Conservation (phyloP, 768 basidiomycete species). For the Chiua virens region DNA sequence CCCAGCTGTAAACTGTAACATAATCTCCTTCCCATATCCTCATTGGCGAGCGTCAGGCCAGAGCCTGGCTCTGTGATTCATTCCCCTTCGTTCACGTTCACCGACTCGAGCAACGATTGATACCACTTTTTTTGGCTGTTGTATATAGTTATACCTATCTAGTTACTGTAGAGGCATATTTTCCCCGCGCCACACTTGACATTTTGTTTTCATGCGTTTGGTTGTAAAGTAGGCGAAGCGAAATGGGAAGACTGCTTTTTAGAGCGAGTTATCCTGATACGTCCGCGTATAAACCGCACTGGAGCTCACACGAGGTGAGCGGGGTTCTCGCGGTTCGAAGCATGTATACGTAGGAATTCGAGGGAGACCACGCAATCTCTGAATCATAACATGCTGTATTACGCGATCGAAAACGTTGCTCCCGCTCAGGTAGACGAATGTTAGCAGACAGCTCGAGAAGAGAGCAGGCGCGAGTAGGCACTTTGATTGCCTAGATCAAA, state of each 20-base stretch:
- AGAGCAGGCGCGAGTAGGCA: no score
- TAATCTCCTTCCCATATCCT: background rate
- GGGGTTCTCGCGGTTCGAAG: constrained; percentile 2
- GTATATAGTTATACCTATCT: constrained; percentile 35
- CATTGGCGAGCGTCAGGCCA: background rate
- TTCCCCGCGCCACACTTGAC: background rate
- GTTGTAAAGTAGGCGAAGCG: constrained; percentile 11
- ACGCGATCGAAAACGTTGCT: no score
- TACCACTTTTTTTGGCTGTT: constrained; percentile 8
- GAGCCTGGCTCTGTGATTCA: constrained; percentile 7
- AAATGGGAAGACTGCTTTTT: constrained; percentile 12
- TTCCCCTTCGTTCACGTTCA: constrained; percentile 14
- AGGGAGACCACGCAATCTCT: no score
- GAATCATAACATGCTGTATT: no score
- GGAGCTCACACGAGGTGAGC: constrained; percentile 3
- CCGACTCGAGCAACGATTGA: constrained; percentile 3
- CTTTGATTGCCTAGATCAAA: no score
- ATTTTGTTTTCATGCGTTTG: background rate
- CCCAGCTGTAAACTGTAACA: constrained; percentile 29
- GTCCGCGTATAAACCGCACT: constrained; percentile 5
- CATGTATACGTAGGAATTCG: no score
- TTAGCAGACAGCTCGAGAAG: no score
- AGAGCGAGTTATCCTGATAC: background rate
- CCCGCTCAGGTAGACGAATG: no score
- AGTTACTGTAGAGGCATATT: constrained; percentile 17